Percentiles rank a stretch among this genome's conserved stretches.
Evolutionary conservation across 192 early-diverging fungal genomes (phyloP).

Genomic region (Gonapodya prolifera): DNA sequence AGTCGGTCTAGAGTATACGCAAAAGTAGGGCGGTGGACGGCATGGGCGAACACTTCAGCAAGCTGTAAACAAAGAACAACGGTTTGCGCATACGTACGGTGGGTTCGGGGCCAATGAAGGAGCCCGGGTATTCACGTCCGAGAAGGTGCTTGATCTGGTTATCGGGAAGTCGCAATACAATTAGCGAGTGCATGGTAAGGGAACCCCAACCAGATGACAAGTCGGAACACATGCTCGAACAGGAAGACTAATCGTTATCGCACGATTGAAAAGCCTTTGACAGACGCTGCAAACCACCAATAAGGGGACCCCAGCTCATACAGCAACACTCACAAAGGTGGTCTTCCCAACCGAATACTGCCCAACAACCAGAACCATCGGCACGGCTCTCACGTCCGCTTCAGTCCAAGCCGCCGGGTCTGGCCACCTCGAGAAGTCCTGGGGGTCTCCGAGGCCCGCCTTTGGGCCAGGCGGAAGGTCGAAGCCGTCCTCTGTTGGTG

Average conservation of each 20-base stretch:
- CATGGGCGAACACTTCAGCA: background rate
- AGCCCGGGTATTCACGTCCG: constrained; percentile 5
- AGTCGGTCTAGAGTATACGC: constrained; percentile 48
- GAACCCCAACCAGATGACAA: too few relatives aligned
- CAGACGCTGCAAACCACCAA: background rate
- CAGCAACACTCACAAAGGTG: constrained; percentile 31
- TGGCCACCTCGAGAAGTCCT: background rate
- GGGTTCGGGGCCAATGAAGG: constrained; percentile 39
- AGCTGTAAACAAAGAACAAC: background rate
- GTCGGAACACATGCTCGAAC: too few relatives aligned
- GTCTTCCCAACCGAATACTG: constrained; percentile 52
- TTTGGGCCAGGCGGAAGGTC: background rate
- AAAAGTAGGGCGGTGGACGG: constrained; percentile 5
- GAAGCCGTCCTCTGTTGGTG: too few relatives aligned
- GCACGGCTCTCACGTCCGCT: constrained; percentile 72
- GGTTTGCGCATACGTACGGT: constrained; percentile 25
- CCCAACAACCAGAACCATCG: constrained; percentile 73
- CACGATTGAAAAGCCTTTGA: too few relatives aligned
- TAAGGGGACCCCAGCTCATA: background rate
- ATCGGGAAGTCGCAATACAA: background rate
- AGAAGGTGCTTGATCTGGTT: constrained; percentile 3
- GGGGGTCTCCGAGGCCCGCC: background rate
- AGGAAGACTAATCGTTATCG: too few relatives aligned
- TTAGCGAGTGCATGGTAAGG: too few relatives aligned
- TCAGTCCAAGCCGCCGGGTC: constrained; percentile 48